phyloP scores from a whole-genome alignment of 495 filamentous ascomycete species.

The Penicillium bovifimosum region DNA sequence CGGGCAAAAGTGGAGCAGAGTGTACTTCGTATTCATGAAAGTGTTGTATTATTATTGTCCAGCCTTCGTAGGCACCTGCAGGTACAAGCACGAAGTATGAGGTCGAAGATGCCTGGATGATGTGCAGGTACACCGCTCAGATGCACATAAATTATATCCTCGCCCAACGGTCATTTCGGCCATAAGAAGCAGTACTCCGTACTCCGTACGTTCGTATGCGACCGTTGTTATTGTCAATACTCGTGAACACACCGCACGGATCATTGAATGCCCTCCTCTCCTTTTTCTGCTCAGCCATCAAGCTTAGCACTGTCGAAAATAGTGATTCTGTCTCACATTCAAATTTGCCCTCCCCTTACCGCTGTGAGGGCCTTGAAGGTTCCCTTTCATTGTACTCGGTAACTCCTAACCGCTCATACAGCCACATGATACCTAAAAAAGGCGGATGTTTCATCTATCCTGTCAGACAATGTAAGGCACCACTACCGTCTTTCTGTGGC shows the following conservation, averaged over 20 bases:
- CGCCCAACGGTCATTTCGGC: neutral
- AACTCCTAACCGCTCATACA: neutral
- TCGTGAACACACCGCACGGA: neutral
- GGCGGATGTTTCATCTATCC: neutral
- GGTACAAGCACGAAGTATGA: neutral
- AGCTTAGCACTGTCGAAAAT: neutral
- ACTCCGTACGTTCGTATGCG: neutral
- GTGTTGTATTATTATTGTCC: too few species aligned
- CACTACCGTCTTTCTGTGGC: conserved; percentile 2
- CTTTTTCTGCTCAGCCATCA: neutral
- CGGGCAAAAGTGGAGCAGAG: conserved; percentile 18
- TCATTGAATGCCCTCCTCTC: neutral
- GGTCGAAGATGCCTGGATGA: neutral
- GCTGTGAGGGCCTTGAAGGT: conserved; percentile 1
- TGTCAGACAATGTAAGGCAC: conserved; percentile 8
- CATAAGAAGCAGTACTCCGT: neutral
- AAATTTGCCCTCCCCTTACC: conserved; percentile 5
- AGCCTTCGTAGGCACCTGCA: neutral
- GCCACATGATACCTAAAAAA: neutral
- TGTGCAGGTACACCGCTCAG: neutral
- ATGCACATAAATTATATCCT: neutral
- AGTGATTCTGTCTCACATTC: conserved; percentile 3
- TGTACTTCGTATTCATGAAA: neutral
- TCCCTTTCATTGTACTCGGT: neutral
- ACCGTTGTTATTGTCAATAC: neutral